These are phyloP conservation scores for Ceratocystiopsis minuta DNA, from an alignment of 2,329 filamentous ascomycete species.

Conservation along the genomic window DNA sequence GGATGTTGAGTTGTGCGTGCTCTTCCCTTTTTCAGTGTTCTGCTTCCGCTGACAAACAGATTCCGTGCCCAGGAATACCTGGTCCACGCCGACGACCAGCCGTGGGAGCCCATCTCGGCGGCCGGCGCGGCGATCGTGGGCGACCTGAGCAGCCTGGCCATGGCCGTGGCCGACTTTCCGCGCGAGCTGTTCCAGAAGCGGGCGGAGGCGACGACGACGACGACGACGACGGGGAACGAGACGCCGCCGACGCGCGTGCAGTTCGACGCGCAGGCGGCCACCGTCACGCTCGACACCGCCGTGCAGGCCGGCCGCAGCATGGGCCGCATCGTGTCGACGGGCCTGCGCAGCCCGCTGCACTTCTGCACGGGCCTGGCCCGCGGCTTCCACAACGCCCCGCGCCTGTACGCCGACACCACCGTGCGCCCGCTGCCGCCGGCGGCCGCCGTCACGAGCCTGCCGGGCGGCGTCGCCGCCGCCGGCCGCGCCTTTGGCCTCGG, in stretches of 20 bases:
- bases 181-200: slow-evolving; percentile 27
- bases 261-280: background rate
- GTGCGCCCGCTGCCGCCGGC: slow-evolving; percentile 38
- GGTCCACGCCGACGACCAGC: slow-evolving; percentile 52
- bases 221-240: background rate
- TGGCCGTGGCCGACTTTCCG: slow-evolving; percentile 63
- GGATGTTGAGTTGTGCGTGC: slow-evolving; percentile 48
- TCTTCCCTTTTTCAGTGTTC: background rate
- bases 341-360: slow-evolving; percentile 67
- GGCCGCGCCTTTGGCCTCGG: slow-evolving; percentile 64
- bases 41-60: background rate
- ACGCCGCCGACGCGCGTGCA: background rate
- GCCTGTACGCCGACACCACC: slow-evolving; percentile 68
- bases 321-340: slow-evolving; percentile 53
- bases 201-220: slow-evolving; percentile 7
- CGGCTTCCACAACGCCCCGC: slow-evolving; percentile 77
- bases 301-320: slow-evolving; percentile 22
- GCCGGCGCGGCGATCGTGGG: slow-evolving; percentile 63
- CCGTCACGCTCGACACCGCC: slow-evolving; percentile 4
- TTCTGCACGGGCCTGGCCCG: slow-evolving; percentile 66
- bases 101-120: slow-evolving; percentile 62
- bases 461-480: slow-evolving; percentile 59
- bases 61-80: slow-evolving; percentile 41
- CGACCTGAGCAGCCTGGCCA: slow-evolving; percentile 62
- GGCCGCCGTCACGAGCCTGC: slow-evolving; percentile 46